A percentile compares a stretch with the other conserved stretches of the same genome.
These are phyloP conservation scores for Cadophora sp. DNA, from an alignment of 2,329 filamentous ascomycete genomes.

Conservation along the genomic window DNA sequence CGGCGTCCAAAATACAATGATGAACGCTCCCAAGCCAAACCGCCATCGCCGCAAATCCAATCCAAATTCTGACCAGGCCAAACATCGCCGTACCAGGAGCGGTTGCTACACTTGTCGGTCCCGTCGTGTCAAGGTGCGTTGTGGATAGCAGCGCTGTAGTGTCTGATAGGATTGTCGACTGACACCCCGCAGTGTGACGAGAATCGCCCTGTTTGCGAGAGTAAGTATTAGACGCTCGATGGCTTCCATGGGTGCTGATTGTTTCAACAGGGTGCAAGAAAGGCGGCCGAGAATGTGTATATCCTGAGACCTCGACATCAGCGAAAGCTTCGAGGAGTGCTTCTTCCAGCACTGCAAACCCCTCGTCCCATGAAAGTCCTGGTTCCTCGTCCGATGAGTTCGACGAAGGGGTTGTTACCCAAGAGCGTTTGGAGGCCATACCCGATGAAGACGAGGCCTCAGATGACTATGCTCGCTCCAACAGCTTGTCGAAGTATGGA, in stretches of 20 bases:
- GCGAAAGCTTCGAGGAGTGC: conserved; percentile 37
- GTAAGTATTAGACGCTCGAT: conserved; percentile 51
- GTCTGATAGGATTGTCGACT: neutral
- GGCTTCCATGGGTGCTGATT: conserved; percentile 30
- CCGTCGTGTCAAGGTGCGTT: conserved; percentile 78
- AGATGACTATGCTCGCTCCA: conserved; percentile 33
- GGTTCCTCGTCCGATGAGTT: conserved; percentile 61
- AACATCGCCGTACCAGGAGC: conserved; percentile 90
- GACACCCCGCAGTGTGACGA: conserved; percentile 80
- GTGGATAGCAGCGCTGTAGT: neutral
- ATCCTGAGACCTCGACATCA: conserved; percentile 71
- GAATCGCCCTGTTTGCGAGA: conserved; percentile 82
- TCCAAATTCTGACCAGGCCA: conserved; percentile 59
- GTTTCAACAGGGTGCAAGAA: conserved; percentile 77
- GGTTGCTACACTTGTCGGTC: conserved; percentile 93
- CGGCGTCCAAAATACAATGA: conserved; percentile 40
- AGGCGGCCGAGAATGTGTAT: conserved; percentile 87
- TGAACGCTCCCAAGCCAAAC: conserved; percentile 40
- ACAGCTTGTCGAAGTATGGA: conserved; percentile 38
- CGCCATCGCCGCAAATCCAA: conserved; percentile 42
- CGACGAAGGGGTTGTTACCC: conserved; percentile 55
- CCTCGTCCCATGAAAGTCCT: conserved; percentile 46
- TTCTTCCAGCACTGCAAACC: conserved; percentile 47
- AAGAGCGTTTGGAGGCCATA: conserved; percentile 59
- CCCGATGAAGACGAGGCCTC: conserved; percentile 58